Evolutionary conservation across 2,329 filamentous ascomycete genomes (phyloP), one percentile per base, ranked within the genome.

Genomic region (Fusarium sp.): DNA sequence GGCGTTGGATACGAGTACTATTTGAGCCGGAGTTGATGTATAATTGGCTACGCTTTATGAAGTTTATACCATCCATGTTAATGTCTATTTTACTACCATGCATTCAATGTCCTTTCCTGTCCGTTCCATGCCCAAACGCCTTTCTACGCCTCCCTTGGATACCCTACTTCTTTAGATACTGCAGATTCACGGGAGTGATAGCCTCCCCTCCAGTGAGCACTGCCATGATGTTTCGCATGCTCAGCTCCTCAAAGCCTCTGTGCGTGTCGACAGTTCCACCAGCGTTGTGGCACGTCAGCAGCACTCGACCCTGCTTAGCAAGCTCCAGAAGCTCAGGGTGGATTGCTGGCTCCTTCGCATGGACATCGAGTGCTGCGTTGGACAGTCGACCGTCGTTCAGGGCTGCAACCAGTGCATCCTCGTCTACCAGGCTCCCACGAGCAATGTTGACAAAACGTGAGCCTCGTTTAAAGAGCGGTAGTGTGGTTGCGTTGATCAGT

Each of bases 251-350:
- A 64, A 90, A 89, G 5, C 85, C 86, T n/a, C 83, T 72, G 67
- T 88, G 86, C 59, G 87, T 88, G 72, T 89, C 86, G 12, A 89
- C 79, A 32, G 87, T 89, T 4, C 87, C 86, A 0, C 88, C 88
- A 1, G 87, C 88, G 64, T 89, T 89, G 71, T 90, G 88, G 48
- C 85, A 85, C n/a, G 88, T 85, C 51, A 90, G 71, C 76, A 88
- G 81, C 0, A 85, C 84, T 59, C 80, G 81, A 1, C 77, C 76
- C 41, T 69, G 53, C 7, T 70, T 69, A 0, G 78, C 77, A 36
- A 83, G 66, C 29, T 69, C 72, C 59, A 74, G 38, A 54, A 89
- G 71, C 24, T 79, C 75, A 28, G 76, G 70, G 67, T 84, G 79
- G 2, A 88, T 79, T 35, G 74, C 56, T 5, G 88, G 88, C 72